phyloP scores from a whole-genome alignment of 2,329 filamentous ascomycete genomes.

The Exophiala sp. region DNA sequence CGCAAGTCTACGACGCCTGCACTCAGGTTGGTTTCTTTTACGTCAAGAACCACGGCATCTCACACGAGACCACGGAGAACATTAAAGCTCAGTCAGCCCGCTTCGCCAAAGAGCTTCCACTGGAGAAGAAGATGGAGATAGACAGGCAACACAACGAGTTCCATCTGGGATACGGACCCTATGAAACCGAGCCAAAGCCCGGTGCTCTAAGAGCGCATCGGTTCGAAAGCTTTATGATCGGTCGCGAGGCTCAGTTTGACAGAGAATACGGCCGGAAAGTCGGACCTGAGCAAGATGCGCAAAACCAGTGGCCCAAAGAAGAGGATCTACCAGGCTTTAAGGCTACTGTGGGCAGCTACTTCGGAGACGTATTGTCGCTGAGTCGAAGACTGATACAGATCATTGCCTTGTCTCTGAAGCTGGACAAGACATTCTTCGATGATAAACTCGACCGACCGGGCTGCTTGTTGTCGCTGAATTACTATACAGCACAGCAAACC shows the following conservation, averaged over 20 bases:
- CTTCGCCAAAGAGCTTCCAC: background rate
- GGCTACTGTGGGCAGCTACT: background rate
- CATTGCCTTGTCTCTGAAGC: background rate
- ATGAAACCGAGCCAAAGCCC: background rate
- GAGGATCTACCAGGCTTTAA: background rate
- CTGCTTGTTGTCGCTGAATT: background rate
- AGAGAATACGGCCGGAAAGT: background rate
- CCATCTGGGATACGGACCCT: background rate
- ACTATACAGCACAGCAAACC: background rate
- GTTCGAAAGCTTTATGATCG: background rate
- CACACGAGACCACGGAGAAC: constrained; percentile 10
- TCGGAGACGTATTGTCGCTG: background rate
- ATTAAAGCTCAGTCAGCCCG: background rate
- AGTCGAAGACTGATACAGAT: background rate
- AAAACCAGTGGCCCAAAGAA: background rate
- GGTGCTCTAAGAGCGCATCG: background rate
- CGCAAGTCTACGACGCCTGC: constrained; percentile 5
- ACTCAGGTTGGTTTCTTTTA: constrained; percentile 27
- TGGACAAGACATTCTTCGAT: background rate
- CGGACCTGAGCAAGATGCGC: background rate
- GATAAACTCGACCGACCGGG: background rate
- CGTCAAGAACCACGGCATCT: constrained; percentile 24
- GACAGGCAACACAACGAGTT: background rate
- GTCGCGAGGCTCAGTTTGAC: background rate
- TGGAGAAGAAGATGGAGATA: background rate